Percentiles rank a stretch among this genome's conserved stretches.
Conservation (phyloP, 2,329 filamentous ascomycete genomes). For the Celoporthe dispersa region DNA sequence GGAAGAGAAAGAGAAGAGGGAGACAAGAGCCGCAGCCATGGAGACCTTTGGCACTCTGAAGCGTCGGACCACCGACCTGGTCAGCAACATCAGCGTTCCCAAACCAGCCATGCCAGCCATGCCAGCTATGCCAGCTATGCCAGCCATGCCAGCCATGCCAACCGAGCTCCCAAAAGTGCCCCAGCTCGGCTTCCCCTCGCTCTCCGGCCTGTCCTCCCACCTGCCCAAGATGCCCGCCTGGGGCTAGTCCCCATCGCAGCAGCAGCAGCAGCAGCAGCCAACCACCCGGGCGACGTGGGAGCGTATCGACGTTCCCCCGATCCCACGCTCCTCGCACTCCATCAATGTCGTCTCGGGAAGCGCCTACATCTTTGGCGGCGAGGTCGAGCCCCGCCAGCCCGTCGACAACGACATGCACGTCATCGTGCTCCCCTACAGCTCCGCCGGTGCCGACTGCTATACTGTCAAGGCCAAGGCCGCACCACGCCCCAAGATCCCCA, state of each 20-base stretch:
- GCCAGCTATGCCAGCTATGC: conserved; percentile 24
- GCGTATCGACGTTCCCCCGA: conserved; percentile 55
- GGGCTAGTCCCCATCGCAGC: conserved; percentile 28
- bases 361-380: conserved; percentile 76
- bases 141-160: conserved; percentile 26
- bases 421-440: conserved; percentile 63
- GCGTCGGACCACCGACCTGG: conserved; percentile 46
- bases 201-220: conserved; percentile 33
- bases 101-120: conserved; percentile 18
- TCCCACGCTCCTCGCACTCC: conserved; percentile 76
- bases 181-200: conserved; percentile 32
- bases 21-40: conserved; percentile 41
- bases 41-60: conserved; percentile 58
- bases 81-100: conserved; percentile 15
- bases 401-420: conserved; percentile 75
- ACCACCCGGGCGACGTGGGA: conserved; percentile 64
- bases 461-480: conserved; percentile 54
- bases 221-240: conserved; percentile 34
- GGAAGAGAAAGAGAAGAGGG: not conserved
- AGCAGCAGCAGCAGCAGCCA: conserved; percentile 17
- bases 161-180: conserved; percentile 35
- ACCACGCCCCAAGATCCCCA: conserved; percentile 28
- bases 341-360: conserved; percentile 62
- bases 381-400: conserved; percentile 64
- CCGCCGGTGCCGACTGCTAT: conserved; percentile 63